Percentiles rank a stretch among this genome's conserved stretches.
These are phyloP conservation scores for Priceomyces carsonii DNA, from an alignment of 805 yeast species.

Conservation along the genomic window DNA sequence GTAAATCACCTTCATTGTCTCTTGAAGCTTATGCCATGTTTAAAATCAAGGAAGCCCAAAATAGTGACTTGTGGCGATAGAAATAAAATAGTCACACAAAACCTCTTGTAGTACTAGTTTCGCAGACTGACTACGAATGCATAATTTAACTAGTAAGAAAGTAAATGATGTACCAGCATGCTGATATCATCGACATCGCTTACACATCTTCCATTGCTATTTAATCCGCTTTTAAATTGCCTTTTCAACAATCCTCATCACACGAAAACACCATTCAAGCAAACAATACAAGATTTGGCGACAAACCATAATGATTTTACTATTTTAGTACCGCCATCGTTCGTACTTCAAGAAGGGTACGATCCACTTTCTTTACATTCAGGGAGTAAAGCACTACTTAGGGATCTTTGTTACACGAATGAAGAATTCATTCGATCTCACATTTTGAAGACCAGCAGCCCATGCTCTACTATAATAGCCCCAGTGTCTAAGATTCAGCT, in stretches of 20 bases:
- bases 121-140: too few species aligned
- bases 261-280: slow-evolving; percentile 44
- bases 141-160: too few species aligned
- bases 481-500: slow-evolving; percentile 33
- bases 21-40: too few species aligned
- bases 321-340: slow-evolving; percentile 64
- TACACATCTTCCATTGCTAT: slow-evolving; percentile 50
- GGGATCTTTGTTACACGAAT: slow-evolving; percentile 52
- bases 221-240: slow-evolving; percentile 65
- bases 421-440: slow-evolving; percentile 67
- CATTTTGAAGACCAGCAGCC: slow-evolving; percentile 41
- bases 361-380: slow-evolving; percentile 27
- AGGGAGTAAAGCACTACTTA: slow-evolving; percentile 31
- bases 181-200: slow-evolving; percentile 10
- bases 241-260: slow-evolving; percentile 62
- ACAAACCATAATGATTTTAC: slow-evolving; percentile 52
- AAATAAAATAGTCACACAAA: too few species aligned
- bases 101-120: too few species aligned
- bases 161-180: too few species aligned
- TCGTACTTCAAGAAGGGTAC: slow-evolving; percentile 35
- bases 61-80: too few species aligned
- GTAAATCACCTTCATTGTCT: too few species aligned
- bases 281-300: slow-evolving; percentile 44
- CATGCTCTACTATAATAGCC: slow-evolving; percentile 22
- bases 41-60: too few species aligned